Conservation (phyloP, 176 grass and related monocot genomes). For the Dendrocalamus sinicus region DNA sequence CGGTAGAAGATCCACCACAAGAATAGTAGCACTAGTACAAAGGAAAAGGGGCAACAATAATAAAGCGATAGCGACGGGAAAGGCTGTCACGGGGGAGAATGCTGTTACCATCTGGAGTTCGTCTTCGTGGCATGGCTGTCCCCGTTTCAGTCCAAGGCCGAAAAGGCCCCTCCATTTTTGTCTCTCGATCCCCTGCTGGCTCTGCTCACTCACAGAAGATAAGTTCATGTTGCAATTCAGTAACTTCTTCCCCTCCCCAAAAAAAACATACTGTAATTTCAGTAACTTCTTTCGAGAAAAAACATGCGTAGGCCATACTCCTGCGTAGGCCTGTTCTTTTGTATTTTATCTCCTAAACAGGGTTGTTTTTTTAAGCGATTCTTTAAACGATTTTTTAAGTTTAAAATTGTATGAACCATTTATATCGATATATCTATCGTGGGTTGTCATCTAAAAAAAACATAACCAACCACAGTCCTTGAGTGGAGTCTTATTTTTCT, state of each 20-base stretch:
- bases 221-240: not conserved
- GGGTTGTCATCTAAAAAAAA: too few species aligned
- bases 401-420: too few species aligned
- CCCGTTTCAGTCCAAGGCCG: not conserved
- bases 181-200: not conserved
- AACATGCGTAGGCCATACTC: not conserved
- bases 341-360: too few species aligned
- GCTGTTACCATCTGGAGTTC: not conserved
- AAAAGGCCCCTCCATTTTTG: slow-evolving; percentile 26
- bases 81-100: slow-evolving; percentile 8
- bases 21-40: slow-evolving; percentile 8
- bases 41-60: not conserved
- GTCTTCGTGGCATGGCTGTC: not conserved
- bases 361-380: too few species aligned
- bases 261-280: not conserved
- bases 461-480: too few species aligned
- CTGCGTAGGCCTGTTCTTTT: too few species aligned
- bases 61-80: slow-evolving; percentile 19
- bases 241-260: not conserved
- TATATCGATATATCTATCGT: too few species aligned
- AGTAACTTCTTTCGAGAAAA: not conserved
- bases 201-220: not conserved
- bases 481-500: not conserved
- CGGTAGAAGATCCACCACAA: not conserved
- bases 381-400: too few species aligned